Conservation (phyloP, 2,329 filamentous ascomycete species). For the Mariannaea sp. region DNA sequence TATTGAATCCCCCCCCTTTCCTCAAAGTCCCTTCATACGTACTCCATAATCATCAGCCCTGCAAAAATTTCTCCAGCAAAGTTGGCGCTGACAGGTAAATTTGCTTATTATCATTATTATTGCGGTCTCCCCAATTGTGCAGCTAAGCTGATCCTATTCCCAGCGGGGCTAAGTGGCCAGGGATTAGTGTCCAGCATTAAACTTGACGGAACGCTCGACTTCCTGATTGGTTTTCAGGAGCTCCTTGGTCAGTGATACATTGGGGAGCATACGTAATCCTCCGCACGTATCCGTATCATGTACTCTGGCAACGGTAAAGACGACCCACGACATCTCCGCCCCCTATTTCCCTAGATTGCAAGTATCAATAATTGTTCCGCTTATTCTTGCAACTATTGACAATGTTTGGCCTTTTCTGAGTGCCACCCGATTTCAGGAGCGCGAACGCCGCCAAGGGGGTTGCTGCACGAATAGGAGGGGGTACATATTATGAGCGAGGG, state of each 20-base stretch:
- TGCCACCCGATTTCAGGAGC: background rate
- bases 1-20: too few relatives aligned
- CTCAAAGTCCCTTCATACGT: too few relatives aligned
- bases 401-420: background rate
- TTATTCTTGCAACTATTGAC: background rate
- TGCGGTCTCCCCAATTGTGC: background rate
- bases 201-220: background rate
- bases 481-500: too few relatives aligned
- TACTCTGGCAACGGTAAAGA: too few relatives aligned
- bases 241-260: constrained; percentile 2
- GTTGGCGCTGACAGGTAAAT: constrained; percentile 10
- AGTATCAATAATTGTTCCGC: too few relatives aligned
- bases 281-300: too few relatives aligned
- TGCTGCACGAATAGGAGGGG: background rate
- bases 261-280: background rate
- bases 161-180: constrained; percentile 2
- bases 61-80: constrained; percentile 1
- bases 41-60: background rate
- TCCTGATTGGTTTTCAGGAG: constrained; percentile 6
- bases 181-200: background rate
- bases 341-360: constrained; percentile 8
- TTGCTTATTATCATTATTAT: background rate
- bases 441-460: background rate
- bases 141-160: constrained; percentile 6
- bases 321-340: constrained; percentile 11